Evolutionary conservation across 2,329 filamentous ascomycete genomes (phyloP).

Genomic region (Fusarium veterinarium): DNA sequence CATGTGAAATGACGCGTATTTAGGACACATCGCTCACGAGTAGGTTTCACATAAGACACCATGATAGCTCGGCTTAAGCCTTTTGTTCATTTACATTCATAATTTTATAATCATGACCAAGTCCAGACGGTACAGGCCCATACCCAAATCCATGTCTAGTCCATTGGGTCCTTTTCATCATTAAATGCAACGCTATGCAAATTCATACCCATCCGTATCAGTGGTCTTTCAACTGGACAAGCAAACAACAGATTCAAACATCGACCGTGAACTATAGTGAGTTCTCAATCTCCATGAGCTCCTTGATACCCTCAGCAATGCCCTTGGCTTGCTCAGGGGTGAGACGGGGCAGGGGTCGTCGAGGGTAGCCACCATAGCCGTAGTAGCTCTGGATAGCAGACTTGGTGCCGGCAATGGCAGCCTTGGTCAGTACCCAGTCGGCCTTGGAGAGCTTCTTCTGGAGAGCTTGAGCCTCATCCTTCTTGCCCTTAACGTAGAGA

Average conservation of each 20-base stretch:
- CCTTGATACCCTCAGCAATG: conserved; percentile 67
- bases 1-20: not conserved
- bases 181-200: conserved; percentile 43
- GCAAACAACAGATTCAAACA: not conserved
- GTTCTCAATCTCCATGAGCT: conserved; percentile 75
- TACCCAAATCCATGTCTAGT: not conserved
- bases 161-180: conserved; percentile 13
- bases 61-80: not conserved
- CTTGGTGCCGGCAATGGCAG: conserved; percentile 88
- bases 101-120: conserved; percentile 21
- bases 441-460: conserved; percentile 82
- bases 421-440: conserved; percentile 86
- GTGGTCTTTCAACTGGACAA: not conserved
- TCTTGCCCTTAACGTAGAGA: conserved; percentile 77
- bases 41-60: not conserved
- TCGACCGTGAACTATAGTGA: conserved; percentile 52
- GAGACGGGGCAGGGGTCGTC: conserved; percentile 76
- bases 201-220: conserved; percentile 13
- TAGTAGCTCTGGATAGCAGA: conserved; percentile 82
- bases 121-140: not conserved
- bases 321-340: conserved; percentile 64
- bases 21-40: not conserved
- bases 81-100: conserved; percentile 32
- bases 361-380: conserved; percentile 82
- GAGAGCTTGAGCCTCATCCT: conserved; percentile 77